Base-by-base conservation (phyloP, 768 basidiomycete species). In the Pholiota microspora region DNA sequence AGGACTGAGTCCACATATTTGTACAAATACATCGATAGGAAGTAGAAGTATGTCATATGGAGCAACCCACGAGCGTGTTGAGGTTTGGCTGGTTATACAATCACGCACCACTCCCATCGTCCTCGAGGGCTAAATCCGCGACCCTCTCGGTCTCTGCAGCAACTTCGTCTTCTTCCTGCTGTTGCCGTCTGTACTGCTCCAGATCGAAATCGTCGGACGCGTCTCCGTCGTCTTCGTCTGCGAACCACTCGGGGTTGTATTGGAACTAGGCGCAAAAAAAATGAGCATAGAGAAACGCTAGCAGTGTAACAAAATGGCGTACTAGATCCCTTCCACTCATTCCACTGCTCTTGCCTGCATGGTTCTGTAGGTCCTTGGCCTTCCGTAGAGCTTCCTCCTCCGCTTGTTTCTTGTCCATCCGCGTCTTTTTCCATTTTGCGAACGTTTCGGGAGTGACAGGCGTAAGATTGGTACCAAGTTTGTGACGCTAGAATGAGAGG, bases 301-400 rank as follows among this genome's bases (percentile, higher is more conserved):
- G 55, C 46, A n/a, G 45, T 34, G 25, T 4, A 47, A 36, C 40
- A 21, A 49, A 54, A 32, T 56, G 15, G 73, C 83, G 61, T 63
- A 94, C 93, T 75, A 99, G 75, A 73, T 98, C 97, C 71, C 93
- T 81, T 49, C 97, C 97, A 55, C 89, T 92, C 93, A 99, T 94
- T 45, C 97, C 97, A 29, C 73, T 80, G 66, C 75, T 86, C 83
- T 98, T 98, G 55, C 95, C 96, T 2, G 94, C 94, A 2, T 86
- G 82, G 61, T 78, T 80, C 59, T 92, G 88, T 5, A 82, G 65
- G 48, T 92, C 87, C 73, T 97, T 97, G 23, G 92, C 80, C 68
- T 90, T 93, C 62, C 82, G 82, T 57, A 85, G 12, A 0, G 84
- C 93, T 52, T 98, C 93, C 45, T 78, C 73, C 66, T 98, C 95